Conservation (phyloP, 306 rosid genomes). For the Medicago arabica region DNA sequence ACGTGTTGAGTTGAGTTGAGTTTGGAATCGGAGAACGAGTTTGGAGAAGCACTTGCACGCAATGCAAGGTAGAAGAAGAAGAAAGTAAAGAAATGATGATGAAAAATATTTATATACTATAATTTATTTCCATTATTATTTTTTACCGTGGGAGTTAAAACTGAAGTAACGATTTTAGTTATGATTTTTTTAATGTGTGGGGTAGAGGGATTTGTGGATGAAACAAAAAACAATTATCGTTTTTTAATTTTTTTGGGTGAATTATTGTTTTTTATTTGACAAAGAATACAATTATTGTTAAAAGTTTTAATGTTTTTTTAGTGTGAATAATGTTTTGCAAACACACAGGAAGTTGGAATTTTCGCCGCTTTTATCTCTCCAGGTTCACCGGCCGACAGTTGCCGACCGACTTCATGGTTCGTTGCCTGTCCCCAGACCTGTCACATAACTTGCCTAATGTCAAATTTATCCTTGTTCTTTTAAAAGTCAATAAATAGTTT, state of each 20-base stretch:
- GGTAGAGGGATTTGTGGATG: conserved; percentile 4
- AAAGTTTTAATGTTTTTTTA: not conserved
- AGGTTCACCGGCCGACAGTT: conserved; percentile 86
- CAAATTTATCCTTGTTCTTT: conserved; percentile 38
- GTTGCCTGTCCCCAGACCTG: conserved; percentile 61
- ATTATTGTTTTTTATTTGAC: not conserved
- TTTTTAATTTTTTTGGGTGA: not conserved
- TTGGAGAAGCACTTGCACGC: conserved; percentile 41
- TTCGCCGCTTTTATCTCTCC: conserved; percentile 70
- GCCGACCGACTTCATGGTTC: conserved; percentile 73
- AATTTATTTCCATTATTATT: not conserved
- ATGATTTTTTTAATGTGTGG: not conserved
- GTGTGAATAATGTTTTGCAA: conserved; percentile 20
- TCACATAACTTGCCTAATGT: conserved; percentile 43
- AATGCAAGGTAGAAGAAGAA: conserved; percentile 31
- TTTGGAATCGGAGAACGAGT: conserved; percentile 48
- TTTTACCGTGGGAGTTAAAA: not conserved
- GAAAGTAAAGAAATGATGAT: too few relatives aligned
- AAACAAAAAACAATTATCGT: conserved; percentile 2
- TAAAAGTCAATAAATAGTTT: too few relatives aligned
- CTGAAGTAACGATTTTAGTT: conserved; percentile 11
- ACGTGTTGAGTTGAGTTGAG: not conserved
- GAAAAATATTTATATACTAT: too few relatives aligned
- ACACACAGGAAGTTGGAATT: conserved; percentile 34
- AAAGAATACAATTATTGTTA: not conserved